Evolutionary conservation across 768 basidiomycete genomes (phyloP).

Genomic region (Paxillus ammoniavirescens): DNA sequence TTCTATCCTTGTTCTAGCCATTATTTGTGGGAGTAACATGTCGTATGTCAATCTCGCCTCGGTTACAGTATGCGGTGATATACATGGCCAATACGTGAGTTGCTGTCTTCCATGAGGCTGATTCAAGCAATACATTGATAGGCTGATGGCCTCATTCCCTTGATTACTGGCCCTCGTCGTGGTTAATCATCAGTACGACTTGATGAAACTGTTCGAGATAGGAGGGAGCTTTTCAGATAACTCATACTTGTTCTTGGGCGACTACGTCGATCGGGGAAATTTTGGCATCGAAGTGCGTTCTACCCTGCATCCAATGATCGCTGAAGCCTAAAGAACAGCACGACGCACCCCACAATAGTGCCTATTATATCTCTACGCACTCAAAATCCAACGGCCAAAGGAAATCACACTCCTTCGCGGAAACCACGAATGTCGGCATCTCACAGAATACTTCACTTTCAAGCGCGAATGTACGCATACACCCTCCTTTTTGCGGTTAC

Average conservation of each 20-base stretch:
- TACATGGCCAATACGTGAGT: conserved; percentile 93
- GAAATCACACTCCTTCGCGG: conserved; percentile 85
- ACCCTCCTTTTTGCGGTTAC: conserved; percentile 45
- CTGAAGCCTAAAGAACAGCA: background rate
- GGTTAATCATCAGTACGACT: conserved; percentile 68
- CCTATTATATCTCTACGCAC: conserved; percentile 86
- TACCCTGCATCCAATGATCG: background rate
- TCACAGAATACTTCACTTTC: conserved; percentile 98
- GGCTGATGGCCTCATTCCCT: background rate
- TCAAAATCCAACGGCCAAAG: conserved; percentile 88
- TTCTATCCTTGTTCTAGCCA: background rate
- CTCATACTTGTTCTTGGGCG: conserved; percentile 90
- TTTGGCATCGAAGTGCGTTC: conserved; percentile 72
- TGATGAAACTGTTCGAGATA: conserved; percentile 97
- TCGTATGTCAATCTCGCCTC: conserved; percentile 4
- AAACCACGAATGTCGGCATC: conserved; percentile 95
- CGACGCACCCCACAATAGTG: conserved; percentile 47
- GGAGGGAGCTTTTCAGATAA: conserved; percentile 85
- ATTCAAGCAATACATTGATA: conserved; percentile 43
- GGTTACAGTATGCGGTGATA: conserved; percentile 86
- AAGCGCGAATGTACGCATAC: conserved; percentile 83
- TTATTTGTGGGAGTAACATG: conserved; percentile 5
- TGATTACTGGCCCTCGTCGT: background rate
- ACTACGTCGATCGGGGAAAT: conserved; percentile 96
- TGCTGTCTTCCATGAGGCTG: conserved; percentile 81